These are phyloP conservation scores for Plicaturopsis crispa DNA, from an alignment of 768 basidiomycete species.

Conservation along the genomic window DNA sequence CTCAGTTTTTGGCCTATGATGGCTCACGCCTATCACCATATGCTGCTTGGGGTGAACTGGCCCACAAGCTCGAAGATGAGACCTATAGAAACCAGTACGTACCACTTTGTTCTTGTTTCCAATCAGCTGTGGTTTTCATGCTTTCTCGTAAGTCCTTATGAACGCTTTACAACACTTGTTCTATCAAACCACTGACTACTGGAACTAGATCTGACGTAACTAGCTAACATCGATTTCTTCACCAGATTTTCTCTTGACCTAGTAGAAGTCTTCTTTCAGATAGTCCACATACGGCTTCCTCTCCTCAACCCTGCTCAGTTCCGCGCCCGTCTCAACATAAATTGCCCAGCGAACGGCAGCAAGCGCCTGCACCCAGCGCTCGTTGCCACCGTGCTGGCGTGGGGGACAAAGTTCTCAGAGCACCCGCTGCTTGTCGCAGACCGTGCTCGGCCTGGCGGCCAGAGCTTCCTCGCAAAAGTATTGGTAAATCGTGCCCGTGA, in stretches of 20 bases:
- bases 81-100: constrained; percentile 80
- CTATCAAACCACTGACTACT: no score
- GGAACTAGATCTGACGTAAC: no score
- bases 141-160: no score
- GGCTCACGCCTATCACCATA: constrained; percentile 40
- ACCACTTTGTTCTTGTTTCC: constrained; percentile 11
- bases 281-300: constrained; percentile 82
- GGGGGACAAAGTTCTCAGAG: constrained; percentile 92
- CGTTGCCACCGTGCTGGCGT: constrained; percentile 82
- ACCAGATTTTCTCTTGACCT: constrained; percentile 85
- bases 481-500: constrained; percentile 78
- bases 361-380: constrained; percentile 61
- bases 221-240: constrained; percentile 6
- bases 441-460: constrained; percentile 57
- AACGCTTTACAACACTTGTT: no score
- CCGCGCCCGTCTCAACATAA: constrained; percentile 57
- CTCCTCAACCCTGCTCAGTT: constrained; percentile 81
- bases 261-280: constrained; percentile 92
- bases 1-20: no score
- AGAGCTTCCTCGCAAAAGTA: constrained; percentile 71
- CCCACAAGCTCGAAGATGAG: constrained; percentile 64
- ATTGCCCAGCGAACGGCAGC: constrained; percentile 18
- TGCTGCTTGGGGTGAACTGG: constrained; percentile 69
- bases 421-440: constrained; percentile 79
- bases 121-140: constrained; percentile 13